Percentiles rank a stretch among this genome's conserved stretches.
These are phyloP conservation scores for Firmiana major DNA, from an alignment of 345 rosid species.

Conservation along the genomic window DNA sequence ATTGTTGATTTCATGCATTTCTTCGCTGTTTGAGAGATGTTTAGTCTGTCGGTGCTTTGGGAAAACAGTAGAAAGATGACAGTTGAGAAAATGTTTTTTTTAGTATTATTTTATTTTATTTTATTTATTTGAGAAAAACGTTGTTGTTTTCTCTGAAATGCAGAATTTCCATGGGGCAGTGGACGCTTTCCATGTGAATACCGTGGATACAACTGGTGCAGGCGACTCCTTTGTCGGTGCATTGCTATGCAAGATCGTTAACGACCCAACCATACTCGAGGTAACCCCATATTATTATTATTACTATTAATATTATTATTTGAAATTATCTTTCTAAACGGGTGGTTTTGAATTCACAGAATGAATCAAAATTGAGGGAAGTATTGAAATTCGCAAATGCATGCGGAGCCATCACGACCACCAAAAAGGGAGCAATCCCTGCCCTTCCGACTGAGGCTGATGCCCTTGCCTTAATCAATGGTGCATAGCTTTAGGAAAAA, in stretches of 20 bases:
- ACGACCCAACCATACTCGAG: slow-evolving; percentile 66
- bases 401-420: slow-evolving; percentile 96
- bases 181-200: slow-evolving; percentile 66
- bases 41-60: no score
- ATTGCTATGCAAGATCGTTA: slow-evolving; percentile 70
- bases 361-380: slow-evolving; percentile 72
- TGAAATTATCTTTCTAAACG: not conserved
- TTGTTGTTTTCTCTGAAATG: not conserved
- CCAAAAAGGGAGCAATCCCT: slow-evolving; percentile 96
- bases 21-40: no score
- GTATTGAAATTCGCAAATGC: slow-evolving; percentile 76
- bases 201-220: slow-evolving; percentile 95
- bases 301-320: no score
- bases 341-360: slow-evolving; percentile 29
- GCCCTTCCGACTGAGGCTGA: slow-evolving; percentile 75
- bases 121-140: not conserved
- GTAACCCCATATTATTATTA: slow-evolving; percentile 16
- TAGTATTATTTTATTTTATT: no score
- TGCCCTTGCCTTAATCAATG: slow-evolving; percentile 44
- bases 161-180: slow-evolving; percentile 79
- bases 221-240: slow-evolving; percentile 96
- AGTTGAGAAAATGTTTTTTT: no score
- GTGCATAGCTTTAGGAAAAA: not conserved
- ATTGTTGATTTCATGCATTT: no score
- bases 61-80: not conserved